Conservation (phyloP, 352 stramenopile genomes). For the Phytophthora pisi region DNA sequence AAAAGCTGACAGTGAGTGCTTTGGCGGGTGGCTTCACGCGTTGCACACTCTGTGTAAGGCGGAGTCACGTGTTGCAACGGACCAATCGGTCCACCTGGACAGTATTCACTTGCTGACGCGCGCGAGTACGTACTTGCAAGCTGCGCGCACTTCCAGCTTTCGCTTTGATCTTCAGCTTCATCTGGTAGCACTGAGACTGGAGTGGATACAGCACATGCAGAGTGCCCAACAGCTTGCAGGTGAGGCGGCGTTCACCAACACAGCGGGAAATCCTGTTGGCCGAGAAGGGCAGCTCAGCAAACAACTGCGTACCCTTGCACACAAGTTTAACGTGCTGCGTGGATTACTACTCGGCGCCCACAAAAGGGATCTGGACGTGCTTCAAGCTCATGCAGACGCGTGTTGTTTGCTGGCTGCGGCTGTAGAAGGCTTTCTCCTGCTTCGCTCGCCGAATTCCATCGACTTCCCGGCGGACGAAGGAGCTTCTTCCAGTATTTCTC, state of each 20-base stretch:
- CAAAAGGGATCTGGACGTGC: conserved; percentile 29
- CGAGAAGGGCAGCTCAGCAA: conserved; percentile 31
- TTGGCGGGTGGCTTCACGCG: conserved; percentile 53
- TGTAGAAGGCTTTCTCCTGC: conserved; percentile 44
- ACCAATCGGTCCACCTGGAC: conserved; percentile 32
- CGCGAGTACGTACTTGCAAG: conserved; percentile 40
- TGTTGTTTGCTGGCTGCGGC: conserved; percentile 39
- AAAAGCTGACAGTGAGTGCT: conserved; percentile 44
- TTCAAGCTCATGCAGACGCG: conserved; percentile 32
- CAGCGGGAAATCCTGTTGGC: conserved; percentile 19
- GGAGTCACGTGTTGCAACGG: conserved; percentile 32
- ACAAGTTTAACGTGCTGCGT: conserved; percentile 36
- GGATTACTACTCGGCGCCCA: conserved; percentile 37
- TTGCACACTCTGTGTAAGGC: conserved; percentile 42
- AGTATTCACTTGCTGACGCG: conserved; percentile 36
- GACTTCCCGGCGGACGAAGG: conserved; percentile 13
- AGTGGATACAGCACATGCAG: conserved; percentile 52
- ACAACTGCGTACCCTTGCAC: conserved; percentile 32
- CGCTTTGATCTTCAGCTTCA: conserved; percentile 53
- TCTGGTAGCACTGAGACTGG: conserved; percentile 40
- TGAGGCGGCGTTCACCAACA: conserved; percentile 47
- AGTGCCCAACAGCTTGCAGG: conserved; percentile 51
- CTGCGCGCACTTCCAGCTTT: conserved; percentile 41
- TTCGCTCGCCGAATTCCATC: conserved; percentile 28
- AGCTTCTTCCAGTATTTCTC: conserved; percentile 3